Evolutionary conservation across 805 yeast genomes (phyloP).

Genomic region (Ogataea zsoltii): DNA sequence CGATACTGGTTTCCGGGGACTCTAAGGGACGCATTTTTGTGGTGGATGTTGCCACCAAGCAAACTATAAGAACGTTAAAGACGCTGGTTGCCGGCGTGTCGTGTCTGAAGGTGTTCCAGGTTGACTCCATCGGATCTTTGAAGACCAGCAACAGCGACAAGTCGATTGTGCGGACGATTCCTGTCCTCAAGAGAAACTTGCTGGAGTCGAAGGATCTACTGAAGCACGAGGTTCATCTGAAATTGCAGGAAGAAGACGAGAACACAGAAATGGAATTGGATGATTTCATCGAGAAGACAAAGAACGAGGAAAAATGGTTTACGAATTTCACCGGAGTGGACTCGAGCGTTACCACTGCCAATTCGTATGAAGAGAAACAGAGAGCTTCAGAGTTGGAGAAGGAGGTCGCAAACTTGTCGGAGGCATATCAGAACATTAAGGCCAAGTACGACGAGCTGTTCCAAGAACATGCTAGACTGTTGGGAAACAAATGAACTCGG

Average conservation of each 20-base stretch:
- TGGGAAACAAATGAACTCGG: slow-evolving; percentile 16
- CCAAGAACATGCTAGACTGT: slow-evolving; percentile 46
- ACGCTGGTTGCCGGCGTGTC: slow-evolving; percentile 31
- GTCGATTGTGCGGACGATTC: slow-evolving; percentile 45
- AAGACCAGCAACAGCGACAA: slow-evolving; percentile 34
- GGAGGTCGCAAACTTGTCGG: slow-evolving; percentile 50
- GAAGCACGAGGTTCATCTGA: slow-evolving; percentile 45
- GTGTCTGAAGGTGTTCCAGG: slow-evolving; percentile 24
- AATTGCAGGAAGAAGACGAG: slow-evolving; percentile 27
- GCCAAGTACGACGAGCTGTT: slow-evolving; percentile 59
- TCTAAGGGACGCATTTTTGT: slow-evolving; percentile 63
- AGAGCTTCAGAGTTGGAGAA: slow-evolving; percentile 41
- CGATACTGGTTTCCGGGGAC: slow-evolving; percentile 73
- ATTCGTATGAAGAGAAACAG: slow-evolving; percentile 24
- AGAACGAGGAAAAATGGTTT: slow-evolving; percentile 54
- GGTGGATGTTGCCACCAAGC: slow-evolving; percentile 70
- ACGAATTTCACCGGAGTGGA: slow-evolving; percentile 41
- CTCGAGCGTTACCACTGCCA: slow-evolving; percentile 32
- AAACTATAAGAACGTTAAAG: slow-evolving; percentile 59
- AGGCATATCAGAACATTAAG: slow-evolving; percentile 60
- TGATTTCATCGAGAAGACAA: slow-evolving; percentile 49
- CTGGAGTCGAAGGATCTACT: slow-evolving; percentile 40
- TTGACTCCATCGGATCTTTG: slow-evolving; percentile 17
- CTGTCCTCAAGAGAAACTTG: slow-evolving; percentile 63
- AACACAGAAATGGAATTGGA: slow-evolving; percentile 41